phyloP scores from a whole-genome alignment of 441 rosid genomes.

The Gossypium davidsonii region DNA sequence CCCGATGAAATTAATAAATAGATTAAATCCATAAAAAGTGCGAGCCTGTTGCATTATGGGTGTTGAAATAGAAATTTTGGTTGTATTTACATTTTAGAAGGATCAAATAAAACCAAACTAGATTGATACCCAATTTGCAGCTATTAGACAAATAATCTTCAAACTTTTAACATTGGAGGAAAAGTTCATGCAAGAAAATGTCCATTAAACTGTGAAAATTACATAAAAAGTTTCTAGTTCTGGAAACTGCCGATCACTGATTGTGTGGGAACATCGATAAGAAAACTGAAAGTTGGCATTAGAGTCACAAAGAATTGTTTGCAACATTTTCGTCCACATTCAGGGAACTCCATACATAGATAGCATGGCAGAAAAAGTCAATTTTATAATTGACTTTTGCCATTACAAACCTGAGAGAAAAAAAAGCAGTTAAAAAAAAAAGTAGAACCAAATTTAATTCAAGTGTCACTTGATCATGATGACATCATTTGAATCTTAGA shows the following conservation, averaged over 20 bases:
- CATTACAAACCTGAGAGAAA: not conserved
- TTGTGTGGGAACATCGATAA: no score
- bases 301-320: not conserved
- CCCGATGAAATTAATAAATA: no score
- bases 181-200: not conserved
- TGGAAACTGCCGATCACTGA: no score
- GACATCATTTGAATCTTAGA: constrained; percentile 36
- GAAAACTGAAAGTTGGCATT: not conserved
- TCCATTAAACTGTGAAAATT: not conserved
- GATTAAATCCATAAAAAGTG: no score
- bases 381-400: constrained; percentile 2
- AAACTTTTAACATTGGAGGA: not conserved
- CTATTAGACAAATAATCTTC: no score
- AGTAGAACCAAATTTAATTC: not conserved
- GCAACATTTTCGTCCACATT: not conserved
- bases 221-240: not conserved
- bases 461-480: constrained; percentile 14
- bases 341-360: not conserved
- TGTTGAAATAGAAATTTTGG: no score
- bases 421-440: not conserved
- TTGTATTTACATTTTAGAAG: no score
- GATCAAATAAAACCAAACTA: no score
- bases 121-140: no score
- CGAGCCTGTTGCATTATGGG: no score
- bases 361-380: constrained; percentile 5